These are phyloP conservation scores for Mycena crocata DNA, from an alignment of 768 basidiomycete genomes.

Conservation along the genomic window DNA sequence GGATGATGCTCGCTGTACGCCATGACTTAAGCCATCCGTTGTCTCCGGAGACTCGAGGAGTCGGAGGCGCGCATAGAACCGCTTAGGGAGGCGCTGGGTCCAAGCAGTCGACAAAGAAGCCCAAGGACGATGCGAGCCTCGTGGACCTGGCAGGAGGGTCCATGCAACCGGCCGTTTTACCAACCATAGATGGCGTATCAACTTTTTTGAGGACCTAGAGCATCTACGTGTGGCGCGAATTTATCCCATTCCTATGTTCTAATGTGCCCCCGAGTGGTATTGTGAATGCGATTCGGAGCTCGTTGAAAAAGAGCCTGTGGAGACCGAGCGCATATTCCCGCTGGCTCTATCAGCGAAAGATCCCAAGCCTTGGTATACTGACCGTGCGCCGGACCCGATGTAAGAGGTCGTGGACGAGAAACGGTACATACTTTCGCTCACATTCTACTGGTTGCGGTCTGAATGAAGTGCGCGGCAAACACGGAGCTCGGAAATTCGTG, in stretches of 20 bases:
- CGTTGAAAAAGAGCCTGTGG: constrained; percentile 57
- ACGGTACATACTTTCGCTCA: constrained; percentile 54
- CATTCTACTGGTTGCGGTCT: too few relatives aligned
- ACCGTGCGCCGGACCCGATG: constrained; percentile 38
- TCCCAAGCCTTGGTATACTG: constrained; percentile 84
- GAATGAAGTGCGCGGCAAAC: too few relatives aligned
- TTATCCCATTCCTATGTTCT: neutral
- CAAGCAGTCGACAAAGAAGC: constrained; percentile 51
- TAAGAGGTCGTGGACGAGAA: constrained; percentile 50
- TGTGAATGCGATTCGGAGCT: constrained; percentile 57
- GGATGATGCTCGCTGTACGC: constrained; percentile 77
- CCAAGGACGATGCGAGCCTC: constrained; percentile 51
- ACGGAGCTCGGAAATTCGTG: too few relatives aligned
- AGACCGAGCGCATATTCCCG: constrained; percentile 78
- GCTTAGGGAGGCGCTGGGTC: constrained; percentile 72
- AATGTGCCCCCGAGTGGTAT: constrained; percentile 56
- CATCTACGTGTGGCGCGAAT: constrained; percentile 55
- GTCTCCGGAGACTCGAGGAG: constrained; percentile 61
- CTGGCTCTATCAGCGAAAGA: constrained; percentile 83
- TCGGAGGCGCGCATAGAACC: constrained; percentile 81
- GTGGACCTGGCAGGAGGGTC: constrained; percentile 37
- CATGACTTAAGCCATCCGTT: constrained; percentile 8
- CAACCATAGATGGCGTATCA: constrained; percentile 78
- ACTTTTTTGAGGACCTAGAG: constrained; percentile 87
- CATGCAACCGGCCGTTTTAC: constrained; percentile 49